These are phyloP conservation scores for Solanum piurae DNA, from an alignment of 257 asterid species.

Conservation along the genomic window DNA sequence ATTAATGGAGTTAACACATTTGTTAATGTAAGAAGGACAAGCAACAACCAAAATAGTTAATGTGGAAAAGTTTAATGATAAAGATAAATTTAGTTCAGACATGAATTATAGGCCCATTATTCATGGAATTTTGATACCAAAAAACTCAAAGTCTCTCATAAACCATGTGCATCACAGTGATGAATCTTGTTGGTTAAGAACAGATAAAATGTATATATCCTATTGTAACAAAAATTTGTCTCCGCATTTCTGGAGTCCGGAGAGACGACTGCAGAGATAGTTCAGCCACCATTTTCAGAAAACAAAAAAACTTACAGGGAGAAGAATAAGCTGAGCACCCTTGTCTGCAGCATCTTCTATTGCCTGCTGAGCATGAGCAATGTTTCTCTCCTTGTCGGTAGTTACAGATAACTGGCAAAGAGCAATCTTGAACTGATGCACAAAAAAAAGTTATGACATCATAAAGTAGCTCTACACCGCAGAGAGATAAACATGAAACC, in stretches of 20 bases:
- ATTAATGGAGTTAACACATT: no score
- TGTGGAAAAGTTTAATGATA: not conserved
- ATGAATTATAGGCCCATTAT: not conserved
- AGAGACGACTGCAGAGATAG: not conserved
- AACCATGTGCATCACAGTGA: not conserved
- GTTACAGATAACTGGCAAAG: conserved; percentile 76
- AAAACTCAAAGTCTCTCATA: not conserved
- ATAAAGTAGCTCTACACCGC: not conserved
- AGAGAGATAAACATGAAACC: not conserved
- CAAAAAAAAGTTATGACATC: not conserved
- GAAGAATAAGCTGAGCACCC: conserved; percentile 75
- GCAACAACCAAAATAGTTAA: not conserved
- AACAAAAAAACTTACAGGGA: conserved; percentile 45
- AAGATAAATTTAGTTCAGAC: not conserved
- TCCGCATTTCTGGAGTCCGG: not conserved
- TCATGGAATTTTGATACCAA: not conserved
- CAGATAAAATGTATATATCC: not conserved
- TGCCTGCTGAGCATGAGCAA: conserved; percentile 52
- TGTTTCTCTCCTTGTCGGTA: conserved; percentile 53
- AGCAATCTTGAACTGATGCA: conserved; percentile 72
- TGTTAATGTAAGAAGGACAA: not conserved
- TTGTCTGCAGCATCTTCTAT: conserved; percentile 53
- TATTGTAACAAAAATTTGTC: not conserved
- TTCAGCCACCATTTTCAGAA: not conserved
- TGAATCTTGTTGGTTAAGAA: not conserved